These are phyloP conservation scores for Volvox africanus DNA, from an alignment of 139 green algal genomes.

Conservation along the genomic window DNA sequence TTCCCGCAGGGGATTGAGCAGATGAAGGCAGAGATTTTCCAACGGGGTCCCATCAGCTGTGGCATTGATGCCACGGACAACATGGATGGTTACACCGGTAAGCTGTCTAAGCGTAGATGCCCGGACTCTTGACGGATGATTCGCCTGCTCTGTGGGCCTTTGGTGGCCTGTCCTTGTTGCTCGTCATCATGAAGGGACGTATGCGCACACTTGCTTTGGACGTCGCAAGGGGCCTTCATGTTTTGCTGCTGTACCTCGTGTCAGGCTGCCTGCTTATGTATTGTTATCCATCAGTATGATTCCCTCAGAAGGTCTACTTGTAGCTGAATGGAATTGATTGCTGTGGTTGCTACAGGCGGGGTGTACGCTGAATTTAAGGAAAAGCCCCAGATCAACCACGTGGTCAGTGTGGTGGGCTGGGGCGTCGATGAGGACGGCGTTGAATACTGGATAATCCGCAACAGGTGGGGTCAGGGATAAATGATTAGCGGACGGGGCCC, in stretches of 20 bases:
- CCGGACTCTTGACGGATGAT: too few relatives aligned
- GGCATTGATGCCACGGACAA: constrained; percentile 83
- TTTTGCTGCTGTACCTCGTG: too few relatives aligned
- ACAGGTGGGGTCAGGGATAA: constrained; percentile 32
- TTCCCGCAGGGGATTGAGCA: constrained; percentile 40
- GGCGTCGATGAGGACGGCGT: constrained; percentile 75
- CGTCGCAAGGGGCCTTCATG: too few relatives aligned
- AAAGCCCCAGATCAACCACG: constrained; percentile 80
- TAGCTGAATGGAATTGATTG: too few relatives aligned
- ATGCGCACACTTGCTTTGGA: too few relatives aligned
- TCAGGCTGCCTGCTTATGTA: too few relatives aligned
- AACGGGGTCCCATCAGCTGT: constrained; percentile 89
- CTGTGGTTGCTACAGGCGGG: constrained; percentile 42
- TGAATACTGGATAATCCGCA: constrained; percentile 82
- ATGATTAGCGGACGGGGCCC: too few relatives aligned
- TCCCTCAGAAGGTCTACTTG: too few relatives aligned
- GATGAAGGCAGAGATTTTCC: constrained; percentile 92
- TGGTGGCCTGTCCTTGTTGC: too few relatives aligned
- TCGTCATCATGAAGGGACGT: too few relatives aligned
- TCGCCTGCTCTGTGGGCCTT: too few relatives aligned
- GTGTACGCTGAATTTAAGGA: constrained; percentile 63
- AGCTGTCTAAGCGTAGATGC: neutral
- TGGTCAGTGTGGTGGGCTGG: constrained; percentile 91
- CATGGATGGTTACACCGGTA: constrained; percentile 76
- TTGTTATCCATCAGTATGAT: too few relatives aligned